These are phyloP conservation scores for Flaveria linearis DNA, from an alignment of 129 eudicot genomes.

Conservation along the genomic window DNA sequence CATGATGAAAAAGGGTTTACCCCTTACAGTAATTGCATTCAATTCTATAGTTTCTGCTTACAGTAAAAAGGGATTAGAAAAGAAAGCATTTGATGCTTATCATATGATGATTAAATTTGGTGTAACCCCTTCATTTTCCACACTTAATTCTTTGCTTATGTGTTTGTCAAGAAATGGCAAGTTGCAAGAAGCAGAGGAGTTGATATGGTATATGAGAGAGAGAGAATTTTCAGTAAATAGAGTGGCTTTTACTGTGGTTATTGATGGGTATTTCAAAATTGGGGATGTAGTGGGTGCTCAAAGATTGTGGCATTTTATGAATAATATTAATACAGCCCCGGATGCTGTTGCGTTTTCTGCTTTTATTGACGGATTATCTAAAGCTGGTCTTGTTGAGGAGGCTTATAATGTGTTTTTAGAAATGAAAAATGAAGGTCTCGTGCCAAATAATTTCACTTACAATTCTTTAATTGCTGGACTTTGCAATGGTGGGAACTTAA, in stretches of 20 bases:
- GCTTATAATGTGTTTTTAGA: constrained; percentile 54
- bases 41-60: constrained; percentile 80
- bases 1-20: constrained; percentile 73
- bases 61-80: constrained; percentile 66
- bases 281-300: constrained; percentile 75
- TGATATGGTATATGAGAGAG: constrained; percentile 63
- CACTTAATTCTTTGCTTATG: constrained; percentile 70
- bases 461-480: constrained; percentile 82
- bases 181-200: constrained; percentile 63
- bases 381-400: constrained; percentile 62
- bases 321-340: constrained; percentile 51
- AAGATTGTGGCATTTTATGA: constrained; percentile 69
- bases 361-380: constrained; percentile 69
- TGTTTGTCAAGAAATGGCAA: constrained; percentile 67
- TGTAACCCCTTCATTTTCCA: constrained; percentile 60
- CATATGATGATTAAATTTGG: constrained; percentile 67
- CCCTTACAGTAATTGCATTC: constrained; percentile 62
- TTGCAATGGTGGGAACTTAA: constrained; percentile 49
- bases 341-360: constrained; percentile 88
- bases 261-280: constrained; percentile 68
- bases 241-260: constrained; percentile 70
- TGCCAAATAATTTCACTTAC: constrained; percentile 78
- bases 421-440: constrained; percentile 67
- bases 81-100: constrained; percentile 69
- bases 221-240: constrained; percentile 60